phyloP scores from a whole-genome alignment of 306 rosid species.

The Castanopsis chinensis region DNA sequence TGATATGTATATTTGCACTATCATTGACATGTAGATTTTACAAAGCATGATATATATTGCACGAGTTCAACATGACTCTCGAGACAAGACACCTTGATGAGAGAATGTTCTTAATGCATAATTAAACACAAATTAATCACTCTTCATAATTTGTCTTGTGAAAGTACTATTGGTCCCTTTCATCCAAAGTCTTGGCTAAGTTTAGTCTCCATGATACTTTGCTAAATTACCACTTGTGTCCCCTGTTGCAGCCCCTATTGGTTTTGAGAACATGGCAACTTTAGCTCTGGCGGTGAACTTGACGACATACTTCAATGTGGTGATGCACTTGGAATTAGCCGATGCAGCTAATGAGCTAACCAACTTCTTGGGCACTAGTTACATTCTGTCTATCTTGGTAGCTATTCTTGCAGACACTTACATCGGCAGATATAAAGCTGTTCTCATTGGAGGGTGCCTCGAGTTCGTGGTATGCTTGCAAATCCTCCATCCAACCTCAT shows the following conservation, averaged over 20 bases:
- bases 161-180: too few relatives aligned
- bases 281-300: conserved; percentile 82
- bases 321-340: conserved; percentile 67
- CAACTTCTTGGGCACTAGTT: conserved; percentile 70
- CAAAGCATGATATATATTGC: too few relatives aligned
- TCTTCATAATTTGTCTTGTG: too few relatives aligned
- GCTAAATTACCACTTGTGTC: too few relatives aligned
- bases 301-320: conserved; percentile 57
- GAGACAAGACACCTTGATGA: too few relatives aligned
- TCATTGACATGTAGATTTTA: too few relatives aligned
- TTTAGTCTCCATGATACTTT: too few relatives aligned
- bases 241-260: conserved; percentile 44
- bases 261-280: conserved; percentile 69
- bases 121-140: too few relatives aligned
- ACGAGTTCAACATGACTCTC: too few relatives aligned
- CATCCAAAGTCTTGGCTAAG: too few relatives aligned
- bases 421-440: conserved; percentile 65
- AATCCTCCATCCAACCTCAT: neutral
- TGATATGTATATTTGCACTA: too few relatives aligned
- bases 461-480: conserved; percentile 62
- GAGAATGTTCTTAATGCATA: too few relatives aligned
- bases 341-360: conserved; percentile 87
- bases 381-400: conserved; percentile 60
- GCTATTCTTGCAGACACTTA: conserved; percentile 75
- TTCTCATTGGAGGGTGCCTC: conserved; percentile 48